Evolutionary conservation across 2,329 filamentous ascomycete species (phyloP), one percentile per base, ranked within the genome.

Genomic region (Aureobasidium melanogenum): DNA sequence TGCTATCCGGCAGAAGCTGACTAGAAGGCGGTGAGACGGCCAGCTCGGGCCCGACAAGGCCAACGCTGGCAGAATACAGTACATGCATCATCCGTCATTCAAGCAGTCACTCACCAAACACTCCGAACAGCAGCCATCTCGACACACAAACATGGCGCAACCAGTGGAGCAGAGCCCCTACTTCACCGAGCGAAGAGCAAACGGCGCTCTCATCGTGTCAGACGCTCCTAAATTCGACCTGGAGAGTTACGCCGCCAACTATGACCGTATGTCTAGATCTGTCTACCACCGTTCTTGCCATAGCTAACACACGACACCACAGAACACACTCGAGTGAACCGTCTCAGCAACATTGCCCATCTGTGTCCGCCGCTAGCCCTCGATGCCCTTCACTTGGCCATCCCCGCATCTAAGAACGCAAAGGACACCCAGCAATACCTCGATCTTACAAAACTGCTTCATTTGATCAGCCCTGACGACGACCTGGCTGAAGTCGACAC

Each of bases 171-270:
- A 65, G 39, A 62, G 61, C 26, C 58, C 61, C 3, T 57, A 63
- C 61, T 63, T 63, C 28, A 17, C 57, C 5, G 61, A 54, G 2
- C 39, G 62, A 15, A 56, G 62, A 51, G 32, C 51, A 36, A 52
- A 51, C 34, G 63, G 63, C 47, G 24, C 14, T 28, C 61, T 63
- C n/a, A 28, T 63, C 30, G 55, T 64, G 9, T 28, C 58, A 60
- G 63, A 64, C 43, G 39, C 58, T 4, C 63, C 63, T 12, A 65
- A 65, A 34, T 87, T 97, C 67, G 94, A 97, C 69, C 82, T 99
- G 44, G 91, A 97, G 64, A 84, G 88, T 39, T 97, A 97, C 74
- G 88, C 96, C 54, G 82, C 87, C 66, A 96, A 97, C 71, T 99
- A 97, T 75, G 82, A 80, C 71, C 91, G 92, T 92, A 76, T 14